Conservation (phyloP, 768 basidiomycete species). For the Suillus plorans region DNA sequence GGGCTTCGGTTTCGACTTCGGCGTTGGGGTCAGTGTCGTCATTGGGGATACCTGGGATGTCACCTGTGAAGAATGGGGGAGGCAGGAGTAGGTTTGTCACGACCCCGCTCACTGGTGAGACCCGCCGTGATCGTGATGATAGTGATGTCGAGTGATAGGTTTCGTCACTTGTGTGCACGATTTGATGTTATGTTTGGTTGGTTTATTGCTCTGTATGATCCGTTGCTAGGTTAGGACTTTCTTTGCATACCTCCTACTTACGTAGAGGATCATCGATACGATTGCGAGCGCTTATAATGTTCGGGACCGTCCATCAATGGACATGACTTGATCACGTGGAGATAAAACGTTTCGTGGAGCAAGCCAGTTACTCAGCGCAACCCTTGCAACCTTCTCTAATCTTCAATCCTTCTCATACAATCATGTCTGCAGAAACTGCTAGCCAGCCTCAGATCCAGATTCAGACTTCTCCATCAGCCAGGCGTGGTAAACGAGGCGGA, state of each 20-base stretch:
- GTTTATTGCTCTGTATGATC: background rate
- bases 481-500: slow-evolving; percentile 13
- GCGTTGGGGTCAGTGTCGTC: background rate
- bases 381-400: background rate
- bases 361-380: background rate
- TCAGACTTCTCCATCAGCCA: background rate
- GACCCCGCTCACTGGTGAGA: background rate
- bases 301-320: background rate
- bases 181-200: background rate
- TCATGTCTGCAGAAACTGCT: slow-evolving; percentile 22
- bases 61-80: background rate
- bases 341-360: background rate
- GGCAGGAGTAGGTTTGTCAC: background rate
- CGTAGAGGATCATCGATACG: background rate
- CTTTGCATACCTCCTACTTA: background rate
- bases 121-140: slow-evolving; percentile 9
- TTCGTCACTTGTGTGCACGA: background rate
- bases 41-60: slow-evolving; percentile 8
- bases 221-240: background rate
- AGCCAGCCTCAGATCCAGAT: slow-evolving; percentile 12
- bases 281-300: background rate
- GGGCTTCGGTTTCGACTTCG: slow-evolving; percentile 19
- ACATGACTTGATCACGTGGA: slow-evolving; percentile 6
- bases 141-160: slow-evolving; percentile 23
- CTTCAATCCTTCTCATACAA: background rate